Conservation (phyloP, 768 basidiomycete genomes). For the Omphalotus guepiniiformis region DNA sequence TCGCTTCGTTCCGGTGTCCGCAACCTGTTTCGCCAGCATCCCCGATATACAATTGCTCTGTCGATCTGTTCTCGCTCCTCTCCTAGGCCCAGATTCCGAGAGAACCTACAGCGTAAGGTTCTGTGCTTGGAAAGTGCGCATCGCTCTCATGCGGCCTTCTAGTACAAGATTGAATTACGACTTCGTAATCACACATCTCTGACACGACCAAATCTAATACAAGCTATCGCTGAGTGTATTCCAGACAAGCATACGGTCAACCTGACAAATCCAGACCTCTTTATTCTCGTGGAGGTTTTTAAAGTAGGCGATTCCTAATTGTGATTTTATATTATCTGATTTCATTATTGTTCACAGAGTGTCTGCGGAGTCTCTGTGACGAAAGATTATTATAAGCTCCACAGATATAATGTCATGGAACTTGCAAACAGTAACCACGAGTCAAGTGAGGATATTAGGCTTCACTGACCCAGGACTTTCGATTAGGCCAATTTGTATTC, state of each 20-base stretch:
- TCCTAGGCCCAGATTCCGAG: slow-evolving; percentile 45
- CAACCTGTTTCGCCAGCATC: slow-evolving; percentile 61
- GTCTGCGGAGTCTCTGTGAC: slow-evolving; percentile 75
- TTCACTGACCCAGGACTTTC: too few species aligned
- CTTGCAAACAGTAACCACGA: slow-evolving; percentile 47
- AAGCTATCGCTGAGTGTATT: slow-evolving; percentile 66
- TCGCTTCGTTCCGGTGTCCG: slow-evolving; percentile 68
- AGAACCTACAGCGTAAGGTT: slow-evolving; percentile 39
- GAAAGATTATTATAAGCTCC: slow-evolving; percentile 62
- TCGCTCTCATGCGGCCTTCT: background rate
- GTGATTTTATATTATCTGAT: background rate
- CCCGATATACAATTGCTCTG: slow-evolving; percentile 67
- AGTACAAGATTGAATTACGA: slow-evolving; percentile 83
- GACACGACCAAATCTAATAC: slow-evolving; percentile 53
- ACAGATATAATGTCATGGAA: slow-evolving; percentile 79
- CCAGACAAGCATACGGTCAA: slow-evolving; percentile 67
- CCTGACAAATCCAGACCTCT: slow-evolving; percentile 62
- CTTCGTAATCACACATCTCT: slow-evolving; percentile 75
- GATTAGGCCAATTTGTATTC: too few species aligned
- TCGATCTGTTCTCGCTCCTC: slow-evolving; percentile 45
- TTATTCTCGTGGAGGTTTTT: slow-evolving; percentile 79
- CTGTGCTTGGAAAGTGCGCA: background rate
- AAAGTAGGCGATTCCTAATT: slow-evolving; percentile 47
- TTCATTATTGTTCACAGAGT: slow-evolving; percentile 39
- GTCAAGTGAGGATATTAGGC: slow-evolving; percentile 6